A percentile compares a stretch with the other conserved stretches of the same genome.
These are phyloP conservation scores for Aspergillus sp. DNA, from an alignment of 2,329 filamentous ascomycete genomes.

Conservation along the genomic window DNA sequence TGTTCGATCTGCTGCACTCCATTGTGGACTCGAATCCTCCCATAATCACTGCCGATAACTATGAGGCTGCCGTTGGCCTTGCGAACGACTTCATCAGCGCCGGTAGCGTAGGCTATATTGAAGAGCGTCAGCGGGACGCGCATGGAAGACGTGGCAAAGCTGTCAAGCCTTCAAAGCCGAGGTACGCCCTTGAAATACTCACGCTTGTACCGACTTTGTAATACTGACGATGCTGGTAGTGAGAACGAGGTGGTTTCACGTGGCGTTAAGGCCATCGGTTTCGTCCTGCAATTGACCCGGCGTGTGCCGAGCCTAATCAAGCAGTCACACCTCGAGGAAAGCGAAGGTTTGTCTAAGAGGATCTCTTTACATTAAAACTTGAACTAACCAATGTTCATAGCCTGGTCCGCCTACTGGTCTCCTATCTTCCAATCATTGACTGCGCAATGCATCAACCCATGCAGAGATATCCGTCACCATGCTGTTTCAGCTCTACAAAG, in stretches of 20 bases:
- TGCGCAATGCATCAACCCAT: slow-evolving; percentile 90
- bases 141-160: slow-evolving; percentile 55
- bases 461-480: slow-evolving; percentile 85
- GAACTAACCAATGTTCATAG: slow-evolving; percentile 46
- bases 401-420: slow-evolving; percentile 97
- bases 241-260: slow-evolving; percentile 73
- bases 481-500: slow-evolving; percentile 85
- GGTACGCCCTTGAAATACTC: slow-evolving; percentile 46
- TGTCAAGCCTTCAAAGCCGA: slow-evolving; percentile 54
- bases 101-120: slow-evolving; percentile 69
- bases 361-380: not conserved
- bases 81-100: slow-evolving; percentile 88
- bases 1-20: slow-evolving; percentile 84
- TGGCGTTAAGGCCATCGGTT: slow-evolving; percentile 76
- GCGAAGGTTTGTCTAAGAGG: slow-evolving; percentile 62
- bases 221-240: slow-evolving; percentile 40
- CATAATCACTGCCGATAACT: slow-evolving; percentile 92
- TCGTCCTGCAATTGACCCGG: slow-evolving; percentile 78
- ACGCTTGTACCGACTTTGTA: not conserved
- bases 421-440: slow-evolving; percentile 89
- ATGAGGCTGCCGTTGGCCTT: slow-evolving; percentile 80
- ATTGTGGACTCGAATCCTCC: slow-evolving; percentile 72
- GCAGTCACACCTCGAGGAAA: slow-evolving; percentile 87
- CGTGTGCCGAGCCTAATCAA: slow-evolving; percentile 85
- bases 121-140: slow-evolving; percentile 69